A percentile compares a stretch with the other conserved stretches of the same genome.
Conservation (phyloP, 352 stramenopile genomes). For the Pythium vanterpoolii region DNA sequence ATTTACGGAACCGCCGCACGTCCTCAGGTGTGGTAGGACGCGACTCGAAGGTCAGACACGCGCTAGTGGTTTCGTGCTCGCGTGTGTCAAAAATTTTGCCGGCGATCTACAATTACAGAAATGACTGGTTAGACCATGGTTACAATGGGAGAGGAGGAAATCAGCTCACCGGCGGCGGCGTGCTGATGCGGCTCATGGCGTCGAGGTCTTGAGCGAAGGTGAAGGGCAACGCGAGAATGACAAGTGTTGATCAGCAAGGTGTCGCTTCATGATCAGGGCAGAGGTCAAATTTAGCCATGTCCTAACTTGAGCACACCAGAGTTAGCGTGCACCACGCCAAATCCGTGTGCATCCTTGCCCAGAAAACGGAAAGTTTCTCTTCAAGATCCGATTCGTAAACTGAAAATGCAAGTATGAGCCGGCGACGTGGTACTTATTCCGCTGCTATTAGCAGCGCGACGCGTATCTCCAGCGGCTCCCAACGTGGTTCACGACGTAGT, state of each 20-base stretch:
- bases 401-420: neutral
- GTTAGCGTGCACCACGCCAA: slow-evolving; percentile 8
- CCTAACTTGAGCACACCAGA: neutral
- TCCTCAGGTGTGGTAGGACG: slow-evolving; percentile 69
- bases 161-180: slow-evolving; percentile 15
- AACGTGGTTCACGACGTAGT: neutral
- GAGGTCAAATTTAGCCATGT: slow-evolving; percentile 19
- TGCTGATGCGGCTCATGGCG: slow-evolving; percentile 20
- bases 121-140: neutral
- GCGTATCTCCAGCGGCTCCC: neutral
- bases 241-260: neutral
- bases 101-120: slow-evolving; percentile 29
- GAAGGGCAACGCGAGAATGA: neutral
- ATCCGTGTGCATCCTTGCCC: neutral
- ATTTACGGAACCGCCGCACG: slow-evolving; percentile 75
- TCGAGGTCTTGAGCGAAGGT: neutral
- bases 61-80: slow-evolving; percentile 38
- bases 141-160: neutral
- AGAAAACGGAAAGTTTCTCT: neutral
- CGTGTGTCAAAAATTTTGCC: slow-evolving; percentile 35
- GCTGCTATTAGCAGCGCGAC: neutral
- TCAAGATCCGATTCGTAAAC: neutral
- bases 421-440: neutral
- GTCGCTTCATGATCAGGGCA: slow-evolving; percentile 11
- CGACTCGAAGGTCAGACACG: slow-evolving; percentile 55